Evolutionary conservation across 169 alveolate genomes (phyloP), one percentile per base, ranked within the genome.

Genomic region (Eimeria maxima): DNA sequence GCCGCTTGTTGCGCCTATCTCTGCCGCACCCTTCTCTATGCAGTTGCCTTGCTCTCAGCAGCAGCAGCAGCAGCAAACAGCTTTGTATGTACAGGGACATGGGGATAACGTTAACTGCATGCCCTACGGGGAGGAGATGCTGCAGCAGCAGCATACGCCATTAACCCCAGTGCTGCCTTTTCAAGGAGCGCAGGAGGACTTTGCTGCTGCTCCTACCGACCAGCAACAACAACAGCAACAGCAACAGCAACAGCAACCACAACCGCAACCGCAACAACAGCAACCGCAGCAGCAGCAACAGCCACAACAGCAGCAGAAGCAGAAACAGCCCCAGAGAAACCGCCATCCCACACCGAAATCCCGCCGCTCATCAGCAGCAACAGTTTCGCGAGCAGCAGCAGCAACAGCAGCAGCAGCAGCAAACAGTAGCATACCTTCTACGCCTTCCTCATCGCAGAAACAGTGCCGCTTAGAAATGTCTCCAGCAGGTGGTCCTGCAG

Each of bases 371-470:
- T 7, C 69, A n/a, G 44, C 90, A 47, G 90, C 71, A 81, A 71
- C 50, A 76, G 22, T 42, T 10, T 57, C 87, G 4, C 29, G 63
- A 3, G 87, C 87, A 76, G 87, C 63, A 20, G n/a, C 69, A 60
- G 67, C 67, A 57, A 18, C 67, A 57, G 69, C 69, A 60, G 69
- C 69, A 60, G 69, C 63, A 76, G 87, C 87, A 76, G 60, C 87
- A 76, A 44, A 5, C 87, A 76, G 60, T 63, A 44, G 38, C 24
- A n/a, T 69, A 29, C 22, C 63, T 11, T n/a, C 47, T 4, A 13
- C 60, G 33, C 47, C 60, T 33, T n/a, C 60, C 2, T 60, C 42
- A 13, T 27, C 87, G 57, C 60, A 42, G 87, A 57, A 76, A 13
- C 87, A 76, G 63, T 38, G 87, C 60, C 8, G 87, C 63, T 10